Evolutionary conservation across 495 filamentous ascomycete species (phyloP).

Genomic region (Stereocaulon alpinum): DNA sequence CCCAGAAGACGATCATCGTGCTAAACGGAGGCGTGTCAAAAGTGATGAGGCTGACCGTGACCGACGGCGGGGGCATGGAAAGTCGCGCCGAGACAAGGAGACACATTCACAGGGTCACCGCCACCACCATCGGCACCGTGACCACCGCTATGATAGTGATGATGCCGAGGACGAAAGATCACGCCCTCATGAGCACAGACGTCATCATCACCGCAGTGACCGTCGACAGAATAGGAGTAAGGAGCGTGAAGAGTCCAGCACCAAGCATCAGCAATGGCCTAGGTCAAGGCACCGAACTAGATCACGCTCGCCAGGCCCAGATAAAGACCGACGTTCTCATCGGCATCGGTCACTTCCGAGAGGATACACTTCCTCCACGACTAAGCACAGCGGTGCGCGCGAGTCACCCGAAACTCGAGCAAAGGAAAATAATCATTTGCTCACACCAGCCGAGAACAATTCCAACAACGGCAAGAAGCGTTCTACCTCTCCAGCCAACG

Average conservation of each 20-base stretch:
- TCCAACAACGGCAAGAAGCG: conserved; percentile 19
- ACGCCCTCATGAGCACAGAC: conserved; percentile 15
- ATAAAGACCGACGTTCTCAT: conserved; percentile 15
- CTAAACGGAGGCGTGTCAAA: conserved; percentile 24
- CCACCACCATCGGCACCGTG: conserved; percentile 2
- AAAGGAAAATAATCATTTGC: conserved; percentile 34
- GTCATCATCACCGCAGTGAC: conserved; percentile 21
- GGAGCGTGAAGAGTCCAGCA: conserved; percentile 3
- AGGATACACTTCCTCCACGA: not conserved
- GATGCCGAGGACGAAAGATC: conserved; percentile 18
- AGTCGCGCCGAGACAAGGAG: conserved; percentile 11
- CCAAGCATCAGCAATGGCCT: conserved; percentile 12
- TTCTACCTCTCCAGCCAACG: conserved; percentile 43
- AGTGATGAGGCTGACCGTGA: conserved; percentile 11
- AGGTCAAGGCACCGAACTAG: conserved; percentile 26
- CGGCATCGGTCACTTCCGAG: conserved; percentile 10
- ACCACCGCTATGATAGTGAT: conserved; percentile 11
- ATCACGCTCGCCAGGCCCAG: conserved; percentile 21
- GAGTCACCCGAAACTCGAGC: conserved; percentile 14
- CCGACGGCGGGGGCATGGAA: conserved; percentile 9
- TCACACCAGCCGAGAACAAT: conserved; percentile 48
- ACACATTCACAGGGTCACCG: conserved; percentile 2
- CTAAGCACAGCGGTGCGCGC: conserved; percentile 6
- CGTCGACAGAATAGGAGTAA: conserved; percentile 15
- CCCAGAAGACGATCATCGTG: conserved; percentile 8